Evolutionary conservation across 1,139 yeast species (phyloP), one percentile per base, ranked within the genome.

Genomic region (Pichia sp.): DNA sequence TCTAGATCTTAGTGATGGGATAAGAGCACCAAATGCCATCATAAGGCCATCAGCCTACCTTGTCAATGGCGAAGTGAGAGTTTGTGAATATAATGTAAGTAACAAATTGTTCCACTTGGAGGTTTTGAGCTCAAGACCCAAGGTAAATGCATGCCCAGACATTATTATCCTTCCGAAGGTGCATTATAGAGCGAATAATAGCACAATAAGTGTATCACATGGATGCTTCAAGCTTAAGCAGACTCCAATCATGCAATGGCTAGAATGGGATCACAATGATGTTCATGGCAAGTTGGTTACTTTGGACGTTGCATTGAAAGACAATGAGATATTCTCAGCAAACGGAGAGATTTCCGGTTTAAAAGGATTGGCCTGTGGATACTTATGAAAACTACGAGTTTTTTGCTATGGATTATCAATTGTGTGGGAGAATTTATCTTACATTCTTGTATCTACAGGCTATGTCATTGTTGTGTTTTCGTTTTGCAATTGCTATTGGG

Each of bases 41-140:
- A 62, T 83, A 17, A 66, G 96, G 34, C 96, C 96, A 1, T 83
- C 68, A 47, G 75, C 83, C 2, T 56, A 74, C 4, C 72, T 78
- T 4, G 67, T 78, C 1, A 63, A 63, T 32, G 95, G 95, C 1
- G 46, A 48, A 0, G 56, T 69, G 5, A 55, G 58, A 18, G 55
- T 55, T 1, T 69, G 78, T 11, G 76, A 69, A 35, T 84, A 83
- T 52, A 76, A 78, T 44, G 47, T 80, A 40, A 58, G 59, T 32
- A 52, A 59, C 1, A 61, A 60, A n/a, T 59, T 57, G 27, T 83
- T 74, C 49, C 53, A 60, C 0, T 58, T 84, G 34, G 66, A 68
- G 6, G 53, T 84, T 19, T 48, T 57, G 14, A 63, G 66, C 2
- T 26, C 5, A 3, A 27, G 14, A 6, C 34, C 29, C 1, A 37